These are phyloP conservation scores for Penicillium sp. DNA, from an alignment of 2,329 filamentous ascomycete genomes.

Conservation along the genomic window DNA sequence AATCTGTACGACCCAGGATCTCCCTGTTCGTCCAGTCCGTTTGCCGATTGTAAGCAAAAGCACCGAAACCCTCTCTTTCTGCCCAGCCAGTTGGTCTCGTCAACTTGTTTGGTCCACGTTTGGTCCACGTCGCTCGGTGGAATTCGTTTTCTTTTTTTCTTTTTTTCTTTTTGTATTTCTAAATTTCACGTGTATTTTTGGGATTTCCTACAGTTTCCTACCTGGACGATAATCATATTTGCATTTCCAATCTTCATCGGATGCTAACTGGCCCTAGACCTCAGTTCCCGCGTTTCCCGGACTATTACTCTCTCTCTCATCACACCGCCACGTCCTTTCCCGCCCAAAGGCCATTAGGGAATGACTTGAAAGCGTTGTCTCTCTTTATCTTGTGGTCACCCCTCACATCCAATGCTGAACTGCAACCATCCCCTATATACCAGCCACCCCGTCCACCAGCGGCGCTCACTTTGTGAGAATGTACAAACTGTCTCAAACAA, in stretches of 20 bases:
- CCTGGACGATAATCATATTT: constrained; percentile 3
- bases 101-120: constrained; percentile 23
- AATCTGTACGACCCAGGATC: constrained; percentile 13
- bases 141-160: constrained; percentile 11
- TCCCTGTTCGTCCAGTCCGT: constrained; percentile 21
- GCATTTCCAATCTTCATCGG: background rate
- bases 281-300: constrained; percentile 13
- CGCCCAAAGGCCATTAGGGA: constrained; percentile 13
- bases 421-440: constrained; percentile 15
- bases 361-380: constrained; percentile 11
- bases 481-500: constrained; percentile 37
- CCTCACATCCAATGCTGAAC: constrained; percentile 18
- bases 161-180: constrained; percentile 3
- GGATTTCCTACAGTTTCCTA: background rate
- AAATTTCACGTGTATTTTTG: constrained; percentile 1
- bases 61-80: constrained; percentile 11
- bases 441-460: constrained; percentile 10
- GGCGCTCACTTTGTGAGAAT: constrained; percentile 25
- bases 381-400: constrained; percentile 5
- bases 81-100: constrained; percentile 24
- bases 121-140: constrained; percentile 20
- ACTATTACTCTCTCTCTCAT: constrained; percentile 4
- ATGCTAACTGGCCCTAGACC: constrained; percentile 10
- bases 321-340: constrained; percentile 22
- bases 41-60: constrained; percentile 22